phyloP scores from a whole-genome alignment of 2,329 filamentous ascomycete species.

The Gnomoniopsis sp. region DNA sequence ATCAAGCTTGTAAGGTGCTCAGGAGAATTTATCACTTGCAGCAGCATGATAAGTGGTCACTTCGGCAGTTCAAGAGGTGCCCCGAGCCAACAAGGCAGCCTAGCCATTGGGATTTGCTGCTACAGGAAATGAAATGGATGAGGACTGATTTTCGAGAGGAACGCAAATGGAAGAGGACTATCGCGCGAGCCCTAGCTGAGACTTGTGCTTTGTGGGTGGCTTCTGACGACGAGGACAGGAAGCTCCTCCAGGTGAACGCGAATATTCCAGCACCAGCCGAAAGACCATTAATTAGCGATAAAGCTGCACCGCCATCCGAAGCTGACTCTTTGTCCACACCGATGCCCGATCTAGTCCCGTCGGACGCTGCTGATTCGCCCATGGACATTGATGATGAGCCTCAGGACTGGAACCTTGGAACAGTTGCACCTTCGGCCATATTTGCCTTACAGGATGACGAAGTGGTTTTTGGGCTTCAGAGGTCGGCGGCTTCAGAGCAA shows the following conservation, averaged over 20 bases:
- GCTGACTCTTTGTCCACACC: conserved; percentile 39
- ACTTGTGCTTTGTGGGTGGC: conserved; percentile 82
- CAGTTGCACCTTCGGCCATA: conserved; percentile 69
- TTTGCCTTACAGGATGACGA: conserved; percentile 82
- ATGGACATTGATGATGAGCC: conserved; percentile 40
- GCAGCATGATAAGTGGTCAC: conserved; percentile 86
- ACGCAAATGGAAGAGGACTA: conserved; percentile 84
- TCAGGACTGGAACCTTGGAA: conserved; percentile 33
- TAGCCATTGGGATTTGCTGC: conserved; percentile 79
- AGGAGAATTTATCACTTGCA: conserved; percentile 87
- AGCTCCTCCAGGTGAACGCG: conserved; percentile 64
- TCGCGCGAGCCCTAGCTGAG: conserved; percentile 74
- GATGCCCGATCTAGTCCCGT: conserved; percentile 66
- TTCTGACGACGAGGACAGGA: conserved; percentile 59
- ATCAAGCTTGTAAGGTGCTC: conserved; percentile 82
- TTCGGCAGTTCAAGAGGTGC: conserved; percentile 82
- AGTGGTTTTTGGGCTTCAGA: conserved; percentile 73
- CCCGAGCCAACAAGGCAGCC: conserved; percentile 74
- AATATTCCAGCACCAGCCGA: conserved; percentile 37
- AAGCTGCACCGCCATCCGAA: conserved; percentile 17
- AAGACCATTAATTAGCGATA: conserved; percentile 3
- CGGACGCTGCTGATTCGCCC: conserved; percentile 58
- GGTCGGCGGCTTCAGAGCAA: conserved; percentile 71
- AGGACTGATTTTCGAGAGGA: conserved; percentile 93
- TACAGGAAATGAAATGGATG: conserved; percentile 98